phyloP scores from a whole-genome alignment of 2,329 filamentous ascomycete genomes.

The Phaeosphaeria sp. region DNA sequence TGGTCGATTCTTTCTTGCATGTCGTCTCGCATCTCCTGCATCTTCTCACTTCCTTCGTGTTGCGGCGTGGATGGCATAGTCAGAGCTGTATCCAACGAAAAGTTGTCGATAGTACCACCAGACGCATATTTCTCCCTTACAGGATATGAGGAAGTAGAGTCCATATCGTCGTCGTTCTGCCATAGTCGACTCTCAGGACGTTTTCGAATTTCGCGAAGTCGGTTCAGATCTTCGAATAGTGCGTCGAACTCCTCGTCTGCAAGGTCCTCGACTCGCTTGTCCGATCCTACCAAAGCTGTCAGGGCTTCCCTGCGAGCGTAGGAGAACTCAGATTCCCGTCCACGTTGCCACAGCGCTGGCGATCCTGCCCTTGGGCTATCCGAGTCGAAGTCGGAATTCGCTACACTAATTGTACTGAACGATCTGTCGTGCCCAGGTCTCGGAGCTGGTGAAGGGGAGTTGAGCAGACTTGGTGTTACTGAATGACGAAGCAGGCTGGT shows the following conservation, averaged over 20 bases:
- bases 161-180: slow-evolving; percentile 79
- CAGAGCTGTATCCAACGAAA: slow-evolving; percentile 90
- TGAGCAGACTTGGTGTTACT: slow-evolving; percentile 68
- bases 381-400: slow-evolving; percentile 76
- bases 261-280: slow-evolving; percentile 88
- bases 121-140: slow-evolving; percentile 95
- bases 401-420: slow-evolving; percentile 69
- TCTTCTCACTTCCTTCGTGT: slow-evolving; percentile 76
- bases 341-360: slow-evolving; percentile 70
- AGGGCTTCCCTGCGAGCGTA: slow-evolving; percentile 94
- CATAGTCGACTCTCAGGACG: slow-evolving; percentile 62
- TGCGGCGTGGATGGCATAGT: slow-evolving; percentile 94
- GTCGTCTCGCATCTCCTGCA: slow-evolving; percentile 78
- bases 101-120: slow-evolving; percentile 92
- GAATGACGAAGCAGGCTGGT: slow-evolving; percentile 84
- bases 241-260: slow-evolving; percentile 94
- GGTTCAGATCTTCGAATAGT: slow-evolving; percentile 92
- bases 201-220: slow-evolving; percentile 82
- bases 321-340: slow-evolving; percentile 91
- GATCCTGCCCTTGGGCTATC: slow-evolving; percentile 79
- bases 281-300: slow-evolving; percentile 83
- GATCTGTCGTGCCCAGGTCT: slow-evolving; percentile 76
- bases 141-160: slow-evolving; percentile 87
- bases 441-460: slow-evolving; percentile 67
- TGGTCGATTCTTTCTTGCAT: slow-evolving; percentile 83